These are phyloP conservation scores for Puccinellia tenuiflora DNA, from an alignment of 176 grass and related monocot species.

Conservation along the genomic window DNA sequence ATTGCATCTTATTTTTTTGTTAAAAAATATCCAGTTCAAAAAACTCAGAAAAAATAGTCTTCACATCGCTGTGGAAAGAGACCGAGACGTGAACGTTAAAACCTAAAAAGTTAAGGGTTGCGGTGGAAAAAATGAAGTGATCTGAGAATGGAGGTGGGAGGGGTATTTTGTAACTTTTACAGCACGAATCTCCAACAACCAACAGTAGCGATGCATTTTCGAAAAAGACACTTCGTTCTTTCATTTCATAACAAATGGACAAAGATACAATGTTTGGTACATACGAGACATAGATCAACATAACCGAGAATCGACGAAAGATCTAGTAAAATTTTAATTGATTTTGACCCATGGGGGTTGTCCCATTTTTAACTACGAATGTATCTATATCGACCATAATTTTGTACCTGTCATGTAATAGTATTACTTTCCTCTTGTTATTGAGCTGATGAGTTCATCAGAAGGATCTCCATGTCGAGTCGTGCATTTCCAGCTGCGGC, in stretches of 20 bases:
- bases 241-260: background rate
- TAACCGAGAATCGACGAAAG: background rate
- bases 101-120: no score
- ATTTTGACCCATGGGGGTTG: background rate
- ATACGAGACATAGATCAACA: background rate
- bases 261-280: background rate
- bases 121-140: no score
- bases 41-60: no score
- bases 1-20: no score
- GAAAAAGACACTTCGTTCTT: background rate
- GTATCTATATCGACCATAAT: background rate
- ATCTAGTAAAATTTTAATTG: background rate
- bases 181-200: no score
- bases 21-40: no score
- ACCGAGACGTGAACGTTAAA: no score
- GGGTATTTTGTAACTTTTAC: no score
- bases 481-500: constrained; percentile 41
- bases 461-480: constrained; percentile 61
- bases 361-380: background rate
- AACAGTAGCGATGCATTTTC: no score
- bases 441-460: background rate
- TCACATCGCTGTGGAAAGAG: no score
- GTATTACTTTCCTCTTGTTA: background rate
- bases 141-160: no score
- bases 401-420: background rate